Evolutionary conservation across 139 green algal genomes (phyloP), one percentile per base, ranked within the genome.

Genomic region (Chlorella ohadii): DNA sequence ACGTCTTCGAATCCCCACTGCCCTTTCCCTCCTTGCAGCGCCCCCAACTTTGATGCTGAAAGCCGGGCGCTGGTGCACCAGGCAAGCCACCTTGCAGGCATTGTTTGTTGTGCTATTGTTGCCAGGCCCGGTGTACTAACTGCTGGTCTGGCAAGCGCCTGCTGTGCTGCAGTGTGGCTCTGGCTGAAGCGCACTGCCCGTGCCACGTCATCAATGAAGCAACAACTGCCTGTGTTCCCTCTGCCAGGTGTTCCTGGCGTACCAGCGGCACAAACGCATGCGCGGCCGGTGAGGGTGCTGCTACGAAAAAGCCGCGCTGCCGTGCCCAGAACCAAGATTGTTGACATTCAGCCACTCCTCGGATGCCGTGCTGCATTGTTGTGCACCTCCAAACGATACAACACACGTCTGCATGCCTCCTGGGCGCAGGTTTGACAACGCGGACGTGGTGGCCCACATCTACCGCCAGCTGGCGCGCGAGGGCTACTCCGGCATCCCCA

Each of bases 361-460:
- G n/a, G n/a, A n/a, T n/a, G n/a, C n/a, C n/a, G n/a, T n/a, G n/a
- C n/a, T n/a, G n/a, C n/a, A n/a, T n/a, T n/a, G n/a, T n/a, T n/a
- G n/a, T n/a, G n/a, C n/a, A n/a, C n/a, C n/a, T n/a, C n/a, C n/a
- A n/a, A 38, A 33, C 44, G 6, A 16, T 51, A 6, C 44, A 51
- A 51, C 44, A 51, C 44, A 6, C 44, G 9, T 6, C 44, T 51
- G 44, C 44, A 51, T n/a, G n/a, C n/a, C n/a, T n/a, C n/a, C n/a
- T n/a, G n/a, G 6, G 44, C 31, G 12, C 47, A 79, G 81, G 71
- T 95, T 90, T 56, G 91, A 95, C 84, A 78, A 80, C 33, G 76
- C 89, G 56, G 93, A 96, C 81, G 64, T 96, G 64, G 89, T 96
- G 70, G 81, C 85, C 7, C 87, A 93, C 80, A 73, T 96, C 78